Percentiles rank a stretch among this genome's conserved stretches.
phyloP scores from a whole-genome alignment of 495 filamentous ascomycete species.

The Echria macrotheca region DNA sequence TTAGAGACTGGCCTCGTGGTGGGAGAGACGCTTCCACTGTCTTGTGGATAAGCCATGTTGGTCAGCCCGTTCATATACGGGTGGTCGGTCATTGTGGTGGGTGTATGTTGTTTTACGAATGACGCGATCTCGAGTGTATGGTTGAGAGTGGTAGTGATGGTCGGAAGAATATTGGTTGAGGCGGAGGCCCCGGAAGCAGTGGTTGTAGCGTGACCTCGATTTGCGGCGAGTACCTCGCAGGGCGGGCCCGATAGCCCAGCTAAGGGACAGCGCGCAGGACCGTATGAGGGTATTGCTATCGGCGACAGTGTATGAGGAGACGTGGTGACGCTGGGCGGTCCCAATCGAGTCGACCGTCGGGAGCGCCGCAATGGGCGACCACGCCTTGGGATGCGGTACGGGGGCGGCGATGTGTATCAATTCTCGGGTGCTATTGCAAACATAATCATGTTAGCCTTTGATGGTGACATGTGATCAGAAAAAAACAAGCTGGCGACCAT shows the following conservation, averaged over 20 bases:
- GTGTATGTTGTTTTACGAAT: not conserved
- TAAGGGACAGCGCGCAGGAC: constrained; percentile 5
- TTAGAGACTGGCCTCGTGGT: constrained; percentile 45
- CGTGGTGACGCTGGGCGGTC: constrained; percentile 12
- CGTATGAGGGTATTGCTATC: not conserved
- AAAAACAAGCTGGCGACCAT: not conserved
- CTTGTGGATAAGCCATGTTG: no score
- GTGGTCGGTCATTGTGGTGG: no score
- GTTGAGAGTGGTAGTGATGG: no score
- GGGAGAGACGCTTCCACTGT: constrained; percentile 43
- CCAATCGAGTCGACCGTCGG: constrained; percentile 20
- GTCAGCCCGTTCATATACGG: no score
- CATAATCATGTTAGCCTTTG: constrained; percentile 4
- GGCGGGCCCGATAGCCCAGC: constrained; percentile 12
- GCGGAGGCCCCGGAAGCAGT: constrained; percentile 4
- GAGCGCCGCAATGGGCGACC: constrained; percentile 12
- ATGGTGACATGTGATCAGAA: not conserved
- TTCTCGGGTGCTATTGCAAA: no score
- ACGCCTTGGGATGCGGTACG: constrained; percentile 4
- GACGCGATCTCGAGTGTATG: no score
- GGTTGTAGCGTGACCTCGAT: not conserved
- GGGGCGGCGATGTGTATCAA: no score
- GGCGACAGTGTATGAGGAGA: not conserved
- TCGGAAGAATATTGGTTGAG: not conserved
- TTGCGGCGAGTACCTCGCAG: constrained; percentile 6